phyloP scores from a whole-genome alignment of 371 early-diverging fungal genomes.

The Apophysomyces variabilis region DNA sequence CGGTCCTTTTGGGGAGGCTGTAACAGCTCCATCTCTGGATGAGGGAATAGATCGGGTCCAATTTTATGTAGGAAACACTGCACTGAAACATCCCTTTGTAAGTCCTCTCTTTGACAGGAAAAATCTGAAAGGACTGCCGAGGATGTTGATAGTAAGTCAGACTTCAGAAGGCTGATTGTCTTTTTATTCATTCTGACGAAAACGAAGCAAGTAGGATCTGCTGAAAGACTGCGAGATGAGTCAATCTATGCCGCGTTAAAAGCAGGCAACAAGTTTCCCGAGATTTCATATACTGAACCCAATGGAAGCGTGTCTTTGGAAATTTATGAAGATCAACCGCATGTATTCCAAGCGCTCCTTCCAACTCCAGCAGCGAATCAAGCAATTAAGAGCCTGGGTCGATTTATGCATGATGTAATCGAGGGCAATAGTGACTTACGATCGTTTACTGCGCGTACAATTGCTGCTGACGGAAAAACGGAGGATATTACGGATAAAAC shows the following conservation, averaged over 20 bases:
- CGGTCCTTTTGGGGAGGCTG: slow-evolving; percentile 35
- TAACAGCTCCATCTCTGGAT: slow-evolving; percentile 11
- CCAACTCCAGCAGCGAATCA: slow-evolving; percentile 8
- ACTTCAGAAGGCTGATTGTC: background rate
- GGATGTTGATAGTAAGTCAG: slow-evolving; percentile 45
- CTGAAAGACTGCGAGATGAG: slow-evolving; percentile 74
- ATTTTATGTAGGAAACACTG: slow-evolving; percentile 57
- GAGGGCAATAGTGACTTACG: too few relatives aligned
- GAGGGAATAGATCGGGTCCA: slow-evolving; percentile 53
- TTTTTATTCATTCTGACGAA: background rate
- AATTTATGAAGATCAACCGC: slow-evolving; percentile 76
- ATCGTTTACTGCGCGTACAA: slow-evolving; percentile 15
- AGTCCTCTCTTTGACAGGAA: slow-evolving; percentile 55
- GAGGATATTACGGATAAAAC: slow-evolving; percentile 24
- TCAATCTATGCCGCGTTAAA: slow-evolving; percentile 45
- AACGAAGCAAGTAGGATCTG: slow-evolving; percentile 64
- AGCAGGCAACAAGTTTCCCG: slow-evolving; percentile 33
- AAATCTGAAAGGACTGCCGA: slow-evolving; percentile 45
- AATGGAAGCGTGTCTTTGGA: slow-evolving; percentile 36
- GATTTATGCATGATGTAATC: too few relatives aligned
- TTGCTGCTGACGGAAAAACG: slow-evolving; percentile 30
- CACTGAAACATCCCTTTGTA: slow-evolving; percentile 52
- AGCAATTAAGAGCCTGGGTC: too few relatives aligned
- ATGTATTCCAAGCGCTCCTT: slow-evolving; percentile 71
- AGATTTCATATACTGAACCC: too few relatives aligned